Base-by-base conservation (phyloP, 257 asterid species). In the Primulina eburnea region DNA sequence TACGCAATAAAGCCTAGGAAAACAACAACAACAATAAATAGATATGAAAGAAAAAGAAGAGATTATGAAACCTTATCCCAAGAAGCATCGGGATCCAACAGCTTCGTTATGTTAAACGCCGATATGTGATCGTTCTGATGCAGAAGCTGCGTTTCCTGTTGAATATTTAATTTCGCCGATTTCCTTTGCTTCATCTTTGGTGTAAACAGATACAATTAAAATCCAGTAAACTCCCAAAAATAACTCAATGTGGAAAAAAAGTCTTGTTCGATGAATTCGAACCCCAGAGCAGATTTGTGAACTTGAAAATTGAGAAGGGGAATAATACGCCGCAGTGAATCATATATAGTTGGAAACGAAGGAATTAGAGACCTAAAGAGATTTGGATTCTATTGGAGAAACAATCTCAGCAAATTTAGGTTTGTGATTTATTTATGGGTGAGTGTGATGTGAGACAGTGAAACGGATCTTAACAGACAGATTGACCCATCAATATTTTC, bases 31-130 rank as follows among this genome's bases (percentile, higher is more conserved):
- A 16, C 57, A 47, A 47, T 4, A 50, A 17, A 50, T 16, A 50
- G 20, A 50, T 17, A 50, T 5, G 17, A 58, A 34, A 63, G 26
- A 63, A 63, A 33, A 63, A 24, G 16, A 18, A 29, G 24, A n/a
- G 28, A 65, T 35, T 7, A 52, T 18, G 11, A 11, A 65, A 65
- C 70, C 70, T 65, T 65, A 53, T 65, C 70, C 88, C 88, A 83
- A 18, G 88, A 76, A 60, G 88, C 82, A 37, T 83, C 88, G 0
- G 88, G 80, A 58, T 58, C 32, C 16, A 58, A 11, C 29, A 58
- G 33, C 33, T 58, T 58, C 32, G 63, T 28, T 5, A 58, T 50
- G 2, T 50, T 16, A 50, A 17, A 50, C 57, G 57, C 20, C 57
- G 21, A 5, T 50, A 50, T 50, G 8, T 50, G 57, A 50, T 50